These are phyloP conservation scores for Chaetomium cochliodes DNA, from an alignment of 495 filamentous ascomycete genomes.

Conservation along the genomic window DNA sequence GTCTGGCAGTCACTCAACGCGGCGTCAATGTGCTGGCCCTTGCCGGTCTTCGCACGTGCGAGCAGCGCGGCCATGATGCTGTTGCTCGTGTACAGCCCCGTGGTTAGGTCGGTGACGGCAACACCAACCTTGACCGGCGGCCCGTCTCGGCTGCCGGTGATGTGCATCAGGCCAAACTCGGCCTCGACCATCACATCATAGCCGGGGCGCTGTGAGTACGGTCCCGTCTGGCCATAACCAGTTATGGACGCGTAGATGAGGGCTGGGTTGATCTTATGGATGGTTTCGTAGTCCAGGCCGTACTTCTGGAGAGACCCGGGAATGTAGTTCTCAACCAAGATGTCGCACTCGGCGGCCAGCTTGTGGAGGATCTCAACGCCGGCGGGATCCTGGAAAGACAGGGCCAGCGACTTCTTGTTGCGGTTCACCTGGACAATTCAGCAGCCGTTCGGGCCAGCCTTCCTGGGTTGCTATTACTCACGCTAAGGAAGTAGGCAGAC, in stretches of 20 bases:
- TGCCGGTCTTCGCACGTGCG: conserved; percentile 53
- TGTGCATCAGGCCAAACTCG: conserved; percentile 98
- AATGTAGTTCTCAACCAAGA: conserved; percentile 96
- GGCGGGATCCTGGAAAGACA: conserved; percentile 81
- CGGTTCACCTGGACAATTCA: conserved; percentile 70
- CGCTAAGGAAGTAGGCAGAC: conserved; percentile 89
- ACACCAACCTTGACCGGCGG: conserved; percentile 97
- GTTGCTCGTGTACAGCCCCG: conserved; percentile 95
- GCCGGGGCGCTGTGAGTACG: conserved; percentile 82
- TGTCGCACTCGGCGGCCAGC: conserved; percentile 80
- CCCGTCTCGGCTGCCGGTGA: conserved; percentile 82
- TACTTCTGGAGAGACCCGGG: conserved; percentile 92
- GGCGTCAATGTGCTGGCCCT: conserved; percentile 89
- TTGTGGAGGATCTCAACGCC: conserved; percentile 84
- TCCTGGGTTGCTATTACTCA: conserved; percentile 42
- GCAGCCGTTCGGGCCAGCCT: background rate
- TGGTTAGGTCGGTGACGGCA: conserved; percentile 93
- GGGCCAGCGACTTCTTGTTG: conserved; percentile 91
- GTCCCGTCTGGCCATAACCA: conserved; percentile 83
- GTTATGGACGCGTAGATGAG: conserved; percentile 68
- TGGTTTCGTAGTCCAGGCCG: conserved; percentile 75
- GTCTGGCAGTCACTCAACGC: conserved; percentile 91
- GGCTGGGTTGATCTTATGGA: conserved; percentile 74
- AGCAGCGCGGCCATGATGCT: conserved; percentile 92
- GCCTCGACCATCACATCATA: conserved; percentile 99